A percentile compares a stretch with the other conserved stretches of the same genome.
Conservation (phyloP, 2,329 filamentous ascomycete species). For the Ophiostoma tasmaniense region DNA sequence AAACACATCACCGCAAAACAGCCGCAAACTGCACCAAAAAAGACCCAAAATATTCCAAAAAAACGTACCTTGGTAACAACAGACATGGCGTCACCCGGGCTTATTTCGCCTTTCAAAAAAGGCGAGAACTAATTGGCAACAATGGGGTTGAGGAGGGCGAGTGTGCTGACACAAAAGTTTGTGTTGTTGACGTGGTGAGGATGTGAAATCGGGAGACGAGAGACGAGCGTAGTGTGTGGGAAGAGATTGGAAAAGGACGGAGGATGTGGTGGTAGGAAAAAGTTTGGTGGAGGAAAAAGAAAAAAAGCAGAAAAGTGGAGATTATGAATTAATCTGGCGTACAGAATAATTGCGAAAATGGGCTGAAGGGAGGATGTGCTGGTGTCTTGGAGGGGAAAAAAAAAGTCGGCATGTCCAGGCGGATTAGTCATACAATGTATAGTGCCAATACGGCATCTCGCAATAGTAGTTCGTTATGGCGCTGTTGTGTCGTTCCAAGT, state of each 20-base stretch:
- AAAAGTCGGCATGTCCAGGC: background rate
- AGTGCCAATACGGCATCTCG: background rate
- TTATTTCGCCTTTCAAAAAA: slow-evolving; percentile 45
- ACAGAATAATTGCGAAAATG: background rate
- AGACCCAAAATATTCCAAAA: background rate
- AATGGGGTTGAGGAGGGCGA: slow-evolving; percentile 14
- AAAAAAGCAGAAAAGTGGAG: slow-evolving; percentile 9
- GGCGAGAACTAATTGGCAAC: slow-evolving; percentile 30
- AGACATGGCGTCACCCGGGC: slow-evolving; percentile 49
- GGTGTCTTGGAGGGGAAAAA: slow-evolving; percentile 3
- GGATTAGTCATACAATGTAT: background rate
- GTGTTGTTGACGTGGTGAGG: slow-evolving; percentile 5
- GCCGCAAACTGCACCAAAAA: background rate
- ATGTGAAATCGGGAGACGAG: slow-evolving; percentile 3
- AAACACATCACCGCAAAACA: background rate
- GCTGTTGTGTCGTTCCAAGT: no score
- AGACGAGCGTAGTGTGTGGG: background rate
- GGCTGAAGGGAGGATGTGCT: background rate
- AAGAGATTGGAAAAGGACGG: slow-evolving; percentile 10
- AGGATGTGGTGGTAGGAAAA: slow-evolving; percentile 8
- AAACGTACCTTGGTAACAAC: slow-evolving; percentile 48
- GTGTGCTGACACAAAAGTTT: background rate
- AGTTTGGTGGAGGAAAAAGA: slow-evolving; percentile 12
- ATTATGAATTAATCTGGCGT: background rate
- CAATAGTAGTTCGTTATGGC: background rate